phyloP scores from a whole-genome alignment of 768 basidiomycete species.

The Psilocybe cyanescens region DNA sequence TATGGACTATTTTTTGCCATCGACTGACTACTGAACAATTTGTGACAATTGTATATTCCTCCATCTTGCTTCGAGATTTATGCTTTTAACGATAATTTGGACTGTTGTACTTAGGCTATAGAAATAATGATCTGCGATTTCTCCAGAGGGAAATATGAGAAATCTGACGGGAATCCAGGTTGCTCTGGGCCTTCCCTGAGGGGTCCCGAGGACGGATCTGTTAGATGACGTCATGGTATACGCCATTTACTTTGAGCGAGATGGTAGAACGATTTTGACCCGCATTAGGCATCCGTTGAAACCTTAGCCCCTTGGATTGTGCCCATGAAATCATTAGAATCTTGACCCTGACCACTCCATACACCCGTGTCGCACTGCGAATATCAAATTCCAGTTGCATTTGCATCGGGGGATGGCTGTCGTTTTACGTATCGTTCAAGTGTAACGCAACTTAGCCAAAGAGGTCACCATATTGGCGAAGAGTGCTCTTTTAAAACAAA shows the following conservation, averaged over 20 bases:
- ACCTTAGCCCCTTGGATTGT: conserved; percentile 11
- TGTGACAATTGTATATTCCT: background rate
- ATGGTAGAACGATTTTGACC: conserved; percentile 6
- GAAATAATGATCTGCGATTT: conserved; percentile 2
- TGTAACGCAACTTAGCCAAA: background rate
- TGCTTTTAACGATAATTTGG: background rate
- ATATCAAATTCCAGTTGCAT: background rate
- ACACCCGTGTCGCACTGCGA: background rate
- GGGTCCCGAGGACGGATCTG: conserved; percentile 15
- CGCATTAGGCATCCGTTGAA: background rate
- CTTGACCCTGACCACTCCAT: background rate
- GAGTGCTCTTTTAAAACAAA: background rate
- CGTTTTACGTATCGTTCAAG: background rate
- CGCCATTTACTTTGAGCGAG: conserved; percentile 1
- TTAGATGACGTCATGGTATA: conserved; percentile 23
- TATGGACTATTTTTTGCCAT: conserved; percentile 13
- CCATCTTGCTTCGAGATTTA: background rate
- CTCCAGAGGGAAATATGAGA: conserved; percentile 1
- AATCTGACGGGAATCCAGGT: conserved; percentile 17
- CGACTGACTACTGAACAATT: background rate
- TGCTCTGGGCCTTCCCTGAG: conserved; percentile 13
- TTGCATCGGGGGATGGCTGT: background rate
- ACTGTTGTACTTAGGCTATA: conserved; percentile 1
- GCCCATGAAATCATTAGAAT: conserved; percentile 11
- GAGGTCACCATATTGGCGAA: background rate